phyloP scores from a whole-genome alignment of 2,329 filamentous ascomycete species.

The Fusarium verrucosum region DNA sequence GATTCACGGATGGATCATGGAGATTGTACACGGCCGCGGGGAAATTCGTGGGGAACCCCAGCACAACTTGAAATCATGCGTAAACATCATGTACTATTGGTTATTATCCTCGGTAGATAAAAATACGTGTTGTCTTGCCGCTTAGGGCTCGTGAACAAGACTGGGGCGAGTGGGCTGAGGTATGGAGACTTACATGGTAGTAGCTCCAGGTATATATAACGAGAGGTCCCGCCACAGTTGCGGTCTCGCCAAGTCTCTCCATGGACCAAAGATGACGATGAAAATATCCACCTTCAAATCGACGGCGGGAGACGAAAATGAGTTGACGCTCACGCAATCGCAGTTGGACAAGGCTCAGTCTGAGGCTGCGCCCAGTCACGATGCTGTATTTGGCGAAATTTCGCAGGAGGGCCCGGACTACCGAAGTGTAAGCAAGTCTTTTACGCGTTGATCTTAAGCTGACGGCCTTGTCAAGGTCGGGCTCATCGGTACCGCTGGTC shows the following conservation, averaged over 20 bases:
- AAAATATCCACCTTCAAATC: background rate
- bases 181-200: slow-evolving; percentile 6
- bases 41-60: slow-evolving; percentile 3
- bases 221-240: background rate
- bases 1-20: background rate
- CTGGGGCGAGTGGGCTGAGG: slow-evolving; percentile 9
- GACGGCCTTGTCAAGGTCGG: slow-evolving; percentile 43
- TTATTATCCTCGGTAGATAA: background rate
- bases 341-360: background rate
- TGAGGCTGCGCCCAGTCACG: slow-evolving; percentile 21
- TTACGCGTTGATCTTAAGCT: background rate
- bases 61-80: background rate
- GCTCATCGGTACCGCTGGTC: slow-evolving; percentile 54
- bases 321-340: background rate
- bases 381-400: slow-evolving; percentile 47
- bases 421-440: slow-evolving; percentile 40
- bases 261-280: background rate
- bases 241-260: background rate
- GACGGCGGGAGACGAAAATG: background rate
- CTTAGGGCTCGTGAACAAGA: background rate
- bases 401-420: slow-evolving; percentile 45
- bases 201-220: slow-evolving; percentile 6
- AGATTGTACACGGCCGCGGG: background rate
- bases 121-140: background rate
- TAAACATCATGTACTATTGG: background rate